Conservation (phyloP, 140 eudicot species). For the Oenanthe javanica region DNA sequence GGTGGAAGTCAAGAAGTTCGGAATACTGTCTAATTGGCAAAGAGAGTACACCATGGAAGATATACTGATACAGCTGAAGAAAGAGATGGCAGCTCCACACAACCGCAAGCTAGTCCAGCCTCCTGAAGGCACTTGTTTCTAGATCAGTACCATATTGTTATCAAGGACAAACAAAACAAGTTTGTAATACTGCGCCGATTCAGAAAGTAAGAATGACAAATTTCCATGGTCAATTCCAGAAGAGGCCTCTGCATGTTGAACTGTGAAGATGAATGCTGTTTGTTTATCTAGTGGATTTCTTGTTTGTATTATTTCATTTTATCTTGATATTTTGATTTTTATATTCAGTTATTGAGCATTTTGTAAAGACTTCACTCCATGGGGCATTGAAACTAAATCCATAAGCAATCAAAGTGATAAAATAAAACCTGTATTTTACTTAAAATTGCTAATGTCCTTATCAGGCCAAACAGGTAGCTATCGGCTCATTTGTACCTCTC, state of each 20-base stretch:
- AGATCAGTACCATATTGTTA: neutral
- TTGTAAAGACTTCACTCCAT: neutral
- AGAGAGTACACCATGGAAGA: slow-evolving; percentile 17
- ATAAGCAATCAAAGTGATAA: neutral
- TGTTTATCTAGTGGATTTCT: neutral
- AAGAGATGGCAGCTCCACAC: slow-evolving; percentile 13
- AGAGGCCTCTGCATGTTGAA: neutral
- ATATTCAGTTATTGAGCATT: neutral
- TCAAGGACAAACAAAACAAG: slow-evolving; percentile 4
- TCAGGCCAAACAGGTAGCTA: too few species aligned
- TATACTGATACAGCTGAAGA: slow-evolving; percentile 13
- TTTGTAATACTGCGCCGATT: neutral
- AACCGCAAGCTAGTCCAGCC: slow-evolving; percentile 15
- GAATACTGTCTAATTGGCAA: slow-evolving; percentile 13
- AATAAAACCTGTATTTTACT: too few species aligned
- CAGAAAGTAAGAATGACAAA: neutral
- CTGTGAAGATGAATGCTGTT: neutral
- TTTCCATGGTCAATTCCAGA: neutral
- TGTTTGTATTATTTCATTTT: neutral
- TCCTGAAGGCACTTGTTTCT: slow-evolving; percentile 14
- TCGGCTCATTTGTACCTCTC: too few species aligned
- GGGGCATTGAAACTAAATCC: neutral
- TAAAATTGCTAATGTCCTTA: too few species aligned
- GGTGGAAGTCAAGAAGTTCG: slow-evolving; percentile 12
- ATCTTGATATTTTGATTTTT: neutral